Base-by-base conservation (phyloP, 352 stramenopile genomes). In the Ophiocytium majus region DNA sequence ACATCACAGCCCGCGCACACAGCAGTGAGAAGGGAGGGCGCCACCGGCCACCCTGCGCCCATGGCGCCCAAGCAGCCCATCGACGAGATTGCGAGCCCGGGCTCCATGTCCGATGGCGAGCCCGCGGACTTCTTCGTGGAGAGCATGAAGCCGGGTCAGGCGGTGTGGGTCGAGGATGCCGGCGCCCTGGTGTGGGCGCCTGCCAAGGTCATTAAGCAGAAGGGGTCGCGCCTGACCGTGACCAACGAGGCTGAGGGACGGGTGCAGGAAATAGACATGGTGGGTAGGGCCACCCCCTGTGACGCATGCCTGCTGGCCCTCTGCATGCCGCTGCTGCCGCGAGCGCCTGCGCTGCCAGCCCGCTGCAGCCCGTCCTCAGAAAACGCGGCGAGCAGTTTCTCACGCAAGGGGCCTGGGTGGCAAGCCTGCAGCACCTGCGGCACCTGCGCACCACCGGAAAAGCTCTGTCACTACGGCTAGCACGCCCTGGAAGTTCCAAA, bases 91-190 rank as follows among this genome's bases (percentile, higher is more conserved):
- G n/a, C n/a, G n/a, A n/a, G n/a, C n/a, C n/a, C n/a, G n/a, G n/a
- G n/a, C n/a, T n/a, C n/a, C n/a, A n/a, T n/a, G n/a, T n/a, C n/a
- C n/a, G n/a, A n/a, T n/a, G n/a, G n/a, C 57, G 57, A 71, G 23
- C 57, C 19, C 28, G 19, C 28, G 57, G 57, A 71, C 23, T 23
- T 23, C 28, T 71, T 71, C 28, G 57, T 71, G 19, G 57, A 71
- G 28, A 71, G 57, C 23, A 23, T 23, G 23, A 71, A 23, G 23
- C 19, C 43, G 66, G 81, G 82, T n/a, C 50, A 82, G 75, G 50
- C 76, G 34, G 9, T 85, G 43, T 85, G 82, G 82, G 82, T 82
- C 10, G 82, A 85, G 36, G 82, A 85, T 50, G 34, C 37, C 31
- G n/a, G n/a, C n/a, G 49, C 43, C 1, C 14, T 76, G 33, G 82